Conservation (phyloP, 768 basidiomycete species). For the Boletus reticulatus region DNA sequence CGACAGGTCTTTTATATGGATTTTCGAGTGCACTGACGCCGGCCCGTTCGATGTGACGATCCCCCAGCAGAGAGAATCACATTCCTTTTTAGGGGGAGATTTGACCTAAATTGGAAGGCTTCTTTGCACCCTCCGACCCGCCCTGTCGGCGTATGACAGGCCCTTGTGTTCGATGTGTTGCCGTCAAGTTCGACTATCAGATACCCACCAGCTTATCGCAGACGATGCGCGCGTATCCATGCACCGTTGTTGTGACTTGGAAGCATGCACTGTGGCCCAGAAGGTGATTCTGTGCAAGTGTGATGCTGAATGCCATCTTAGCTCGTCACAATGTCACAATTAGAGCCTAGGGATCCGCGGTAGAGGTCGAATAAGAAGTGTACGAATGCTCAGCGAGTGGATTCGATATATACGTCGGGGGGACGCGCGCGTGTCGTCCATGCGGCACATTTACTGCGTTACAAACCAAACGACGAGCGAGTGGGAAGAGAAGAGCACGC, state of each 20-base stretch:
- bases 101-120: constrained; percentile 28
- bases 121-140: constrained; percentile 28
- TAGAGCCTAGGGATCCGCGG: constrained; percentile 27
- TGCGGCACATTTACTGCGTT: not conserved
- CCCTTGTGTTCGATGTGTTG: constrained; percentile 15
- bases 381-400: not conserved
- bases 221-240: not conserved
- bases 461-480: not conserved
- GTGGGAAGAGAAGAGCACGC: not conserved
- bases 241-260: not conserved
- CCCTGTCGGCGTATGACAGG: constrained; percentile 28
- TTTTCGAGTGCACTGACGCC: constrained; percentile 24
- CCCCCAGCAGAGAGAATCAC: constrained; percentile 24
- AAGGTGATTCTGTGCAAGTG: not conserved
- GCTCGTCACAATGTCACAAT: constrained; percentile 25
- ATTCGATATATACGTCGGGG: constrained; percentile 1
- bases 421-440: not conserved
- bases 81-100: constrained; percentile 33
- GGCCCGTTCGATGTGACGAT: constrained; percentile 31
- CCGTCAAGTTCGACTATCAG: constrained; percentile 25
- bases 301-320: constrained; percentile 15
- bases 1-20: constrained; percentile 33
- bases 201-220: constrained; percentile 12
- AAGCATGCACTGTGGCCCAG: not conserved
- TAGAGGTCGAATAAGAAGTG: constrained; percentile 5